A percentile compares a stretch with the other conserved stretches of the same genome.
Evolutionary conservation across 495 filamentous ascomycete genomes (phyloP).

Genomic region (Cercophora sp.): DNA sequence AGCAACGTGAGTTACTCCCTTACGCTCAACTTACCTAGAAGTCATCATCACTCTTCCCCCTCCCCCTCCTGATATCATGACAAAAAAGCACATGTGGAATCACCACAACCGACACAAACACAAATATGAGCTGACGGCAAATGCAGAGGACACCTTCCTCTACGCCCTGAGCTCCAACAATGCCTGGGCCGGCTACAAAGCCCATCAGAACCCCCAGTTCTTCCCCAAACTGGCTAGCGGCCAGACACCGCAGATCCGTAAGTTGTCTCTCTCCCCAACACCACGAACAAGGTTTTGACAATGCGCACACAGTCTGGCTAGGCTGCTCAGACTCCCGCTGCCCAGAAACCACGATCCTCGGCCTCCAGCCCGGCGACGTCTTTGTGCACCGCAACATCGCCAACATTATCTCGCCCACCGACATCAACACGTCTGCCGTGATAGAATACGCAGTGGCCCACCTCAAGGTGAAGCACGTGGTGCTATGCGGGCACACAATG

Average conservation of each 20-base stretch:
- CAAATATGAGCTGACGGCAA: no score
- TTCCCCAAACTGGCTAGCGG: conserved; percentile 65
- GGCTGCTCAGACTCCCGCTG: conserved; percentile 88
- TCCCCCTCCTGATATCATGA: no score
- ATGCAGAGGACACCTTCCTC: conserved; percentile 48
- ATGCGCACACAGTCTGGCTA: conserved; percentile 66
- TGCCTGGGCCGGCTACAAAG: conserved; percentile 64
- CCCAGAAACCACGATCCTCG: conserved; percentile 80
- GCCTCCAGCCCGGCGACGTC: conserved; percentile 79
- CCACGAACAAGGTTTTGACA: neutral
- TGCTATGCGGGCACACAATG: conserved; percentile 77
- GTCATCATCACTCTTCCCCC: no score
- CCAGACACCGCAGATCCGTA: conserved; percentile 69
- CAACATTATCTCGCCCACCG: conserved; percentile 74
- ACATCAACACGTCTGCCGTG: conserved; percentile 72
- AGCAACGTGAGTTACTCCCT: conserved; percentile 2
- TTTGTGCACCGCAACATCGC: conserved; percentile 96
- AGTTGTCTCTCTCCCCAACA: conserved; percentile 18
- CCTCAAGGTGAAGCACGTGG: conserved; percentile 75
- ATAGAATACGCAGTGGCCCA: conserved; percentile 76
- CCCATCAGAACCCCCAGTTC: conserved; percentile 63
- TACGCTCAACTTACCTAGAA: no score
- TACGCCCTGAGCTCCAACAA: conserved; percentile 62
- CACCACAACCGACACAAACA: no score
- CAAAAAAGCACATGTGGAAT: no score